Evolutionary conservation across 2,329 filamentous ascomycete genomes (phyloP), one percentile per base, ranked within the genome.

Genomic region (Mariannaea elegans): DNA sequence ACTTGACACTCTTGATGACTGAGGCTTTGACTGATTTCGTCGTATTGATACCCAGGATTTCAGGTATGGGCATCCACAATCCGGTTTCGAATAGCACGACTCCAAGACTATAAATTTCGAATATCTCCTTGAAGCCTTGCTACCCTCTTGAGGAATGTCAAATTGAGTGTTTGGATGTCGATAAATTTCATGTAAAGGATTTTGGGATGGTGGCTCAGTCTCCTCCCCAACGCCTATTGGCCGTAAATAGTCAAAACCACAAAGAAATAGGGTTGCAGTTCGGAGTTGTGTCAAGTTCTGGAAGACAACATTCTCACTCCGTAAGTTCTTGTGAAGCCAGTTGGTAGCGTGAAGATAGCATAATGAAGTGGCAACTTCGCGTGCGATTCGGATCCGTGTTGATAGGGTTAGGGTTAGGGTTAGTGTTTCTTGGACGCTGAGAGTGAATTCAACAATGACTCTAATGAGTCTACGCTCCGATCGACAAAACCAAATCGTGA

Each of bases 231-330:
- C 8, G 6, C 13, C 27, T 34, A 27, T n/a, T 14, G 48, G 48
- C 13, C 48, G 48, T 5, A 36, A 51, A 23, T 51, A 51, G 48
- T 51, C 48, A 14, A 51, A 51, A n/a, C 48, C 48, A 36, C 48
- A 51, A 5, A 51, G 48, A n/a, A 51, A 51, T 19, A 36, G 48
- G 3, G 14, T 51, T 23, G 38, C 23, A 19, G 13, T 23, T 4
- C 29, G n/a, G 4, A 51, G 36, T 7, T 50, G 31, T 13, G 5
- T 7, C 18, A 13, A 9, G n/a, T 32, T 24, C 16, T 51, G 48
- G 23, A 51, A 51, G 4, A 29, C 36, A 4, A 51, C 23, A 36
- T 51, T 51, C 3, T 51, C 48, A n/a, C 48, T 51, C 36, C 48
- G 21, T 21, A 51, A 16, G 0, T 23, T 23, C 16, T 51, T 51